phyloP scores from a whole-genome alignment of 768 basidiomycete species.

The Saitozyma sp. region DNA sequence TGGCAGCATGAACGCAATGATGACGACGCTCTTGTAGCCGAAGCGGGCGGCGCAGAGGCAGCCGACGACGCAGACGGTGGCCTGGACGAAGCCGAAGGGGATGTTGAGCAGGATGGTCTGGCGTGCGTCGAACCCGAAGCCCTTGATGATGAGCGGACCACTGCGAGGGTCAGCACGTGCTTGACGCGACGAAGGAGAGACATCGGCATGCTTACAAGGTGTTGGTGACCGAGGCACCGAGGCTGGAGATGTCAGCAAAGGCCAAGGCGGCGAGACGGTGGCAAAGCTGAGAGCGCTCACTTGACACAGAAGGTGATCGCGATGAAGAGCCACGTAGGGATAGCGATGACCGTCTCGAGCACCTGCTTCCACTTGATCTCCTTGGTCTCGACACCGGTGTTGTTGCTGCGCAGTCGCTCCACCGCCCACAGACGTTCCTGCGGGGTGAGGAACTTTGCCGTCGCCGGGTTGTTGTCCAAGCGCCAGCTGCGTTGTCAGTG shows the following conservation, averaged over 20 bases:
- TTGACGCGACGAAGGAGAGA: background rate
- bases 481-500: too few species aligned
- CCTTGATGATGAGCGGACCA: constrained; percentile 49
- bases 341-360: too few species aligned
- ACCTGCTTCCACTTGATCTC: too few species aligned
- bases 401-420: too few species aligned
- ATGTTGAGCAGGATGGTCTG: constrained; percentile 58
- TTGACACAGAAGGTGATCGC: constrained; percentile 52
- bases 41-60: constrained; percentile 12
- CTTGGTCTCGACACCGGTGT: too few species aligned
- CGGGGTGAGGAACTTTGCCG: too few species aligned
- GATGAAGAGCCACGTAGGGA: constrained; percentile 12
- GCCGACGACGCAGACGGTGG: constrained; percentile 50
- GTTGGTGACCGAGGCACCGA: too few species aligned
- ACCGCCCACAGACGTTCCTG: too few species aligned
- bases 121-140: constrained; percentile 56
- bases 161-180: constrained; percentile 48
- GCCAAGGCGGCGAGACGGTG: too few species aligned
- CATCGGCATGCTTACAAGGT: too few species aligned
- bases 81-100: constrained; percentile 56
- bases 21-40: constrained; percentile 10
- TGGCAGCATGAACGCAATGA: constrained; percentile 12
- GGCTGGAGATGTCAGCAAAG: constrained; percentile 54
- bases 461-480: too few species aligned
- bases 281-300: too few species aligned